Percentiles rank a stretch among this genome's conserved stretches.
phyloP scores from a whole-genome alignment of 805 yeast species.

The Candida chilensis region DNA sequence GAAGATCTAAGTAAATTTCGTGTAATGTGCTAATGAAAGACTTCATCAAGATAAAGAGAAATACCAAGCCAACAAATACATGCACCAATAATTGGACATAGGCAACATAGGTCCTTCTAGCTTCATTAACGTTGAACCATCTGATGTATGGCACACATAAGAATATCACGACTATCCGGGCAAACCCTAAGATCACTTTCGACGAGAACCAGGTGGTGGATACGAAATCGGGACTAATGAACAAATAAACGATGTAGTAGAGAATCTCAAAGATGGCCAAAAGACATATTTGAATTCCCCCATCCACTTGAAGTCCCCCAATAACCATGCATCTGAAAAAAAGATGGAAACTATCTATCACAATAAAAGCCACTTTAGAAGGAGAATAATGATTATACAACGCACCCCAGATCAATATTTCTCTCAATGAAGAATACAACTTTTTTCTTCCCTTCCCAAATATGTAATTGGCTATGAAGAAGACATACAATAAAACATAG shows the following conservation, averaged over 20 bases:
- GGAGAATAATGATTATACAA: constrained; percentile 36
- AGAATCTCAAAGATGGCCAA: constrained; percentile 24
- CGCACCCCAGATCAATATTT: constrained; percentile 37
- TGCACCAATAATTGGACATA: constrained; percentile 34
- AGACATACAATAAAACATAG: constrained; percentile 19
- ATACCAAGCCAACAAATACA: constrained; percentile 16
- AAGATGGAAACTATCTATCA: constrained; percentile 21
- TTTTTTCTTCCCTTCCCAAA: constrained; percentile 7
- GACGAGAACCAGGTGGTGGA: constrained; percentile 16
- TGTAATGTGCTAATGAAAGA: constrained; percentile 7
- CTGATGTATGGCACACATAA: constrained; percentile 34
- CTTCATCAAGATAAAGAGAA: constrained; percentile 14
- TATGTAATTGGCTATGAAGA: constrained; percentile 21
- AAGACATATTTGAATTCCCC: constrained; percentile 31
- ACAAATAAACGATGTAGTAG: constrained; percentile 12
- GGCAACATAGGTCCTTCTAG: constrained; percentile 28
- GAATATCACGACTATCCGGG: constrained; percentile 26
- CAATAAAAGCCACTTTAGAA: constrained; percentile 22
- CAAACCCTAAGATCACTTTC: constrained; percentile 22
- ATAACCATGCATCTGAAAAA: constrained; percentile 28
- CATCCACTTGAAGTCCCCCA: constrained; percentile 33
- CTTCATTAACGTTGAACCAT: constrained; percentile 23
- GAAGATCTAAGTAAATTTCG: constrained; percentile 6
- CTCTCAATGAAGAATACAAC: constrained; percentile 37
- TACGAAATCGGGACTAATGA: constrained; percentile 18